phyloP scores from a whole-genome alignment of 2,329 filamentous ascomycete genomes.

The Beauveria rudraprayagi region DNA sequence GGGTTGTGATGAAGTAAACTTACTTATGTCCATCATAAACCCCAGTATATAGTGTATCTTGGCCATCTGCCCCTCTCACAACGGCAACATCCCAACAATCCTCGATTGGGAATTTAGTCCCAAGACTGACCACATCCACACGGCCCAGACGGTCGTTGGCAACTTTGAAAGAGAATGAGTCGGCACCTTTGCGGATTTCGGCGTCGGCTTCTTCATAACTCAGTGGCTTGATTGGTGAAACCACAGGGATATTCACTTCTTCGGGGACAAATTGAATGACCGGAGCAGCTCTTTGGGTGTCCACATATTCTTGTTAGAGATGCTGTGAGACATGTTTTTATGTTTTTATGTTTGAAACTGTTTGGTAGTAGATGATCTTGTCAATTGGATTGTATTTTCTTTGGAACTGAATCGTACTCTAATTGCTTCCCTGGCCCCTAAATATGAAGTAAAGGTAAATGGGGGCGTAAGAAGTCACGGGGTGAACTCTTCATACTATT shows the following conservation, averaged over 20 bases:
- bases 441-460: too few relatives aligned
- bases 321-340: too few relatives aligned
- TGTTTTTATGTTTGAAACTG: too few relatives aligned
- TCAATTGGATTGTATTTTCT: too few relatives aligned
- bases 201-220: slow-evolving; percentile 2
- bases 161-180: not conserved
- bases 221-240: not conserved
- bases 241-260: not conserved
- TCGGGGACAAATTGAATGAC: not conserved
- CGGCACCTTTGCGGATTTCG: not conserved
- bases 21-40: slow-evolving; percentile 6
- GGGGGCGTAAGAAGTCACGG: too few relatives aligned
- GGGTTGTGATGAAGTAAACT: not conserved
- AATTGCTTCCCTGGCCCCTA: too few relatives aligned
- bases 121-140: slow-evolving; percentile 4
- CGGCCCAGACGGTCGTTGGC: not conserved
- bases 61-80: not conserved
- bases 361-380: too few relatives aligned
- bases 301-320: too few relatives aligned
- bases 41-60: not conserved
- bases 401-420: too few relatives aligned
- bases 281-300: not conserved
- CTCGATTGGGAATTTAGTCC: not conserved
- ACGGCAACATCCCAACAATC: not conserved
- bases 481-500: too few relatives aligned